Evolutionary conservation across 139 green algal genomes (phyloP).

Genomic region (Coelastrella sp.): DNA sequence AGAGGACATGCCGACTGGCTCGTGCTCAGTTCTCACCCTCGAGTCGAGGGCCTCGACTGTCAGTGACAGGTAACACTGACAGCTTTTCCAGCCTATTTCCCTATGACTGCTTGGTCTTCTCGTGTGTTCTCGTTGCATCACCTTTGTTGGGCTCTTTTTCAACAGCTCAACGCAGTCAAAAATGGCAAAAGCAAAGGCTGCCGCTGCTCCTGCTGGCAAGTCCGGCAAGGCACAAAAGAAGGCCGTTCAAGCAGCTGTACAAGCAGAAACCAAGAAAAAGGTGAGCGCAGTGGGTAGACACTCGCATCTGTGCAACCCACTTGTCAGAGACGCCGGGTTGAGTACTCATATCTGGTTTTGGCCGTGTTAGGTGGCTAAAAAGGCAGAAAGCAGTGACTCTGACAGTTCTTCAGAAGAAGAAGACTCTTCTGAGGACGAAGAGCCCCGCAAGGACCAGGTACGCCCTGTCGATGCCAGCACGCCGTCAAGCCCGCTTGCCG

Average conservation of each 20-base stretch:
- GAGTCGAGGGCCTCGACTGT: background rate
- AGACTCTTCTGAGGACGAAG: conserved; percentile 39
- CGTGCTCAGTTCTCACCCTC: too few species aligned
- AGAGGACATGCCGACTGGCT: too few species aligned
- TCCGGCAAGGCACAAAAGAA: conserved; percentile 36
- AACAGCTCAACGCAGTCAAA: background rate
- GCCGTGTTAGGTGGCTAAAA: background rate
- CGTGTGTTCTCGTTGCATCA: too few species aligned
- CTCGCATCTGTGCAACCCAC: too few species aligned
- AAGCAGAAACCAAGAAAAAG: conserved; percentile 46
- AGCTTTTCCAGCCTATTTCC: too few species aligned
- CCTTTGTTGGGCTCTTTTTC: background rate
- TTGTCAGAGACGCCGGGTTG: background rate
- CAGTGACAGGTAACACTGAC: background rate
- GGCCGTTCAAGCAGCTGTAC: conserved; percentile 22
- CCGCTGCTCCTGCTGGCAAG: conserved; percentile 14
- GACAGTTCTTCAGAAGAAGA: conserved; percentile 34
- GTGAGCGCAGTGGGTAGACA: background rate
- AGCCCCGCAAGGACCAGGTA: conserved; percentile 27
- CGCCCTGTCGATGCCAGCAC: background rate
- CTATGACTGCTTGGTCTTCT: too few species aligned
- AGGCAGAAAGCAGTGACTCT: conserved; percentile 35
- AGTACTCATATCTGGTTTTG: too few species aligned
- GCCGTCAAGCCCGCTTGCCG: background rate
- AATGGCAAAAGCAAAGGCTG: conserved; percentile 37